A percentile compares a stretch with the other conserved stretches of the same genome.
Conservation (phyloP, 768 basidiomycete genomes). For the Tephrocybe sp. region DNA sequence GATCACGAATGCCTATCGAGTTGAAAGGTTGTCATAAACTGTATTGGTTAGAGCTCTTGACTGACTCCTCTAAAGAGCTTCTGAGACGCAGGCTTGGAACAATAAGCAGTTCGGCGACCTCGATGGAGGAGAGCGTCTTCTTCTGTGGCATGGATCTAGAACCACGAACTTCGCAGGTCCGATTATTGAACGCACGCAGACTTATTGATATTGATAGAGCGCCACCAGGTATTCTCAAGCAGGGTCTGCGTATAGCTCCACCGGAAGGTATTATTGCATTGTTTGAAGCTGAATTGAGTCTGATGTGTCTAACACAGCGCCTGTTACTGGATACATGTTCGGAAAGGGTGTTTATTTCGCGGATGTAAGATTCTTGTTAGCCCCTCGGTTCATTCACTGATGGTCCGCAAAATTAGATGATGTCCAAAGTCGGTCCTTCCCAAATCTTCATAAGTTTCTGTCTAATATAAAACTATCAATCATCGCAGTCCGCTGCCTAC, state of each 20-base stretch:
- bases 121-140: slow-evolving; percentile 47
- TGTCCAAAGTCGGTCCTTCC: slow-evolving; percentile 49
- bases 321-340: slow-evolving; percentile 63
- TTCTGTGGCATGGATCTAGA: slow-evolving; percentile 66
- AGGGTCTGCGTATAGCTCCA: slow-evolving; percentile 64
- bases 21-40: slow-evolving; percentile 58
- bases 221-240: slow-evolving; percentile 51
- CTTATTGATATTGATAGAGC: neutral
- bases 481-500: slow-evolving; percentile 51
- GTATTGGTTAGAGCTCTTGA: no score
- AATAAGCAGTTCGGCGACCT: slow-evolving; percentile 44
- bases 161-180: slow-evolving; percentile 63
- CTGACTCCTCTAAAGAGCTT: slow-evolving; percentile 16
- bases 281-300: neutral
- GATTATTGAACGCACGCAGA: neutral
- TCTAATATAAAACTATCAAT: neutral
- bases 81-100: slow-evolving; percentile 38
- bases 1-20: slow-evolving; percentile 49
- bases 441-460: neutral
- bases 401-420: slow-evolving; percentile 41
- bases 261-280: slow-evolving; percentile 47
- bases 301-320: slow-evolving; percentile 31
- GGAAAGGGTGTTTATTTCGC: slow-evolving; percentile 69
- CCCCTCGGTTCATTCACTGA: slow-evolving; percentile 5
- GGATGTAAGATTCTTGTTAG: slow-evolving; percentile 38